Percentiles rank a stretch among this genome's conserved stretches.
Evolutionary conservation across 768 basidiomycete genomes (phyloP).

Genomic region (Leccinum subgranulosum): DNA sequence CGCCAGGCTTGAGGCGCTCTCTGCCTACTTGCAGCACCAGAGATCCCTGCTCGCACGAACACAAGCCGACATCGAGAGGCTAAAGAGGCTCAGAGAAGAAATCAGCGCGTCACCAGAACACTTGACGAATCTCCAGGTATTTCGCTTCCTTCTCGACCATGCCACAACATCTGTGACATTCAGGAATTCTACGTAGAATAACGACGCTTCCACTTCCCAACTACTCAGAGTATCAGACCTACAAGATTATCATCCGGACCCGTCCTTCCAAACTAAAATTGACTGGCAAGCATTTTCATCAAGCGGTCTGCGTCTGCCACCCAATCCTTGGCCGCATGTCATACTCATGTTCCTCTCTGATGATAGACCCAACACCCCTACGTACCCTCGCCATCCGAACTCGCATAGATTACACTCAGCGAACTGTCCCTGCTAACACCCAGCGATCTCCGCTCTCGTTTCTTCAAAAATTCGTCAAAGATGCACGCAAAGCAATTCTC

Average conservation of each 20-base stretch:
- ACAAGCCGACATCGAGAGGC: slow-evolving; percentile 57
- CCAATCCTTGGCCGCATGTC: neutral
- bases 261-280: slow-evolving; percentile 44
- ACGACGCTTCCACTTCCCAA: slow-evolving; percentile 14
- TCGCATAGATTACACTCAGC: slow-evolving; percentile 36
- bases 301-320: slow-evolving; percentile 42
- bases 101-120: slow-evolving; percentile 34
- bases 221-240: slow-evolving; percentile 44
- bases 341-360: slow-evolving; percentile 6
- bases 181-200: slow-evolving; percentile 7
- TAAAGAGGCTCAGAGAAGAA: slow-evolving; percentile 44
- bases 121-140: slow-evolving; percentile 36
- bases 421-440: slow-evolving; percentile 35
- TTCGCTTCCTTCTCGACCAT: slow-evolving; percentile 2
- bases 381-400: slow-evolving; percentile 42
- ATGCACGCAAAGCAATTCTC: slow-evolving; percentile 48
- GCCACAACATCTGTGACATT: slow-evolving; percentile 22
- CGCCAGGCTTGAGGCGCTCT: slow-evolving; percentile 52
- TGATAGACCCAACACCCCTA: slow-evolving; percentile 53
- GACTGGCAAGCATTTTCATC: slow-evolving; percentile 62
- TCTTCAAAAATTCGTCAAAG: slow-evolving; percentile 57
- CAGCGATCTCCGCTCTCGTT: slow-evolving; percentile 48
- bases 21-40: slow-evolving; percentile 62
- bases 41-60: slow-evolving; percentile 55
- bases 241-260: slow-evolving; percentile 39